phyloP scores from a whole-genome alignment of 2,329 filamentous ascomycete species.

The Aspergillus flavus region DNA sequence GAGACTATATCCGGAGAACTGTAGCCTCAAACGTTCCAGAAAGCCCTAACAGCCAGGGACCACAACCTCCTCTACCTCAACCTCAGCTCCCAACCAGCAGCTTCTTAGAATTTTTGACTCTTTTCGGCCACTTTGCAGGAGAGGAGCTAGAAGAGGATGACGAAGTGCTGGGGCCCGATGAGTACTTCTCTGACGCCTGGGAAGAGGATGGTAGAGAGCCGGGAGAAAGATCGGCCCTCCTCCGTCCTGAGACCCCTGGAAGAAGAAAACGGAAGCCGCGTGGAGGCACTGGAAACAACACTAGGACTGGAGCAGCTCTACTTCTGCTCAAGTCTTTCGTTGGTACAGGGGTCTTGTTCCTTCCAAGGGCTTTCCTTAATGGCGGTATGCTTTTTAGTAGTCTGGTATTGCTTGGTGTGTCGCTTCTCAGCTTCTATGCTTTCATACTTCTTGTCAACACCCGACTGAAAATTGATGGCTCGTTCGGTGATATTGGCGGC shows the following conservation, averaged over 20 bases:
- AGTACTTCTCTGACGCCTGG: constrained; percentile 84
- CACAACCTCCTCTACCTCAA: constrained; percentile 40
- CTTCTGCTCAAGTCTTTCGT: constrained; percentile 97
- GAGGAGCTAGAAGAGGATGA: constrained; percentile 97
- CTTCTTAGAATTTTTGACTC: constrained; percentile 91
- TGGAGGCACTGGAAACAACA: constrained; percentile 73
- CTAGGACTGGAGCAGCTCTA: constrained; percentile 75
- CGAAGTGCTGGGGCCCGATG: constrained; percentile 80
- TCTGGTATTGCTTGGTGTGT: constrained; percentile 81
- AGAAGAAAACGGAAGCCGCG: constrained; percentile 74
- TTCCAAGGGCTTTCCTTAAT: constrained; percentile 90
- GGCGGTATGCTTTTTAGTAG: constrained; percentile 98
- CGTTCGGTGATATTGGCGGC: constrained; percentile 95
- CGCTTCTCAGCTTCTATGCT: constrained; percentile 90
- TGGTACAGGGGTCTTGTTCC: constrained; percentile 90
- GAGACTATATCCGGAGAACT: constrained; percentile 81
- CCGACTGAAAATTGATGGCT: constrained; percentile 82
- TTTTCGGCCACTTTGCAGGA: constrained; percentile 97
- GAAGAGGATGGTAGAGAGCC: constrained; percentile 68
- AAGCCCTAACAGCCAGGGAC: constrained; percentile 42
- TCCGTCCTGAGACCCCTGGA: constrained; percentile 70
- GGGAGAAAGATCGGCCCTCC: constrained; percentile 83
- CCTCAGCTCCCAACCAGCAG: constrained; percentile 80
- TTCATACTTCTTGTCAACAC: constrained; percentile 92
- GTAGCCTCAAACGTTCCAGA: constrained; percentile 57